Conservation (phyloP, 1,284 basidiomycete species). For the Trametes versicolor region DNA sequence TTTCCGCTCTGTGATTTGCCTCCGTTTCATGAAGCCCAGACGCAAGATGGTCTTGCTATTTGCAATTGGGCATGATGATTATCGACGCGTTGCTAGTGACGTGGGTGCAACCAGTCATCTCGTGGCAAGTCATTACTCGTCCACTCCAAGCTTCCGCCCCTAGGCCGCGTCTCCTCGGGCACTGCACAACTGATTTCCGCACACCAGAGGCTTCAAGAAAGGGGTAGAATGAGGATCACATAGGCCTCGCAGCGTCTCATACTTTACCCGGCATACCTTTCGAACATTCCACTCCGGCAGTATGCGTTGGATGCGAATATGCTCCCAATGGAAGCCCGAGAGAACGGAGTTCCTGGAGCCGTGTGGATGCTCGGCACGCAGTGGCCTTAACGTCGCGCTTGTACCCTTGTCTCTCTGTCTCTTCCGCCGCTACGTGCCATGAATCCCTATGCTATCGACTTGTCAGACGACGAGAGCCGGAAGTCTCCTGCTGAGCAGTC, state of each 20-base stretch:
- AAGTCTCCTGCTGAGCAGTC: slow-evolving; percentile 15
- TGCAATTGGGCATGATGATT: not conserved
- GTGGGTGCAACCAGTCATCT: not conserved
- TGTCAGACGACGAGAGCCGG: slow-evolving; percentile 31
- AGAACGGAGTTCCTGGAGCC: slow-evolving; percentile 24
- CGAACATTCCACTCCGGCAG: slow-evolving; percentile 23
- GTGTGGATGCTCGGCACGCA: slow-evolving; percentile 15
- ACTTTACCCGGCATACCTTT: slow-evolving; percentile 16
- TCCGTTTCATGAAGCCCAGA: slow-evolving; percentile 18
- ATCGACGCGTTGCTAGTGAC: not conserved
- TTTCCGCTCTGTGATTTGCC: slow-evolving; percentile 10
- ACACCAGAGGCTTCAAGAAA: not conserved
- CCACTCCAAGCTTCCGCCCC: not conserved
- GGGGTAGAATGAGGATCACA: slow-evolving; percentile 11
- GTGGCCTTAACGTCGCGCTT: slow-evolving; percentile 13
- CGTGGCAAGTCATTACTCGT: not conserved
- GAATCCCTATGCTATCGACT: slow-evolving; percentile 24
- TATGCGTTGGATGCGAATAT: slow-evolving; percentile 8
- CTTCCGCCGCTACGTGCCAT: slow-evolving; percentile 17
- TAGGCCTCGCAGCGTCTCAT: slow-evolving; percentile 6
- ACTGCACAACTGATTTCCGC: not conserved
- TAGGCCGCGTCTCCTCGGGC: not conserved
- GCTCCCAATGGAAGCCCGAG: slow-evolving; percentile 24
- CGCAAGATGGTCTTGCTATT: not conserved
- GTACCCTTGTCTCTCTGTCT: slow-evolving; percentile 7